Evolutionary conservation across 1,284 basidiomycete genomes (phyloP).

Genomic region (Trichosporon ovoides): DNA sequence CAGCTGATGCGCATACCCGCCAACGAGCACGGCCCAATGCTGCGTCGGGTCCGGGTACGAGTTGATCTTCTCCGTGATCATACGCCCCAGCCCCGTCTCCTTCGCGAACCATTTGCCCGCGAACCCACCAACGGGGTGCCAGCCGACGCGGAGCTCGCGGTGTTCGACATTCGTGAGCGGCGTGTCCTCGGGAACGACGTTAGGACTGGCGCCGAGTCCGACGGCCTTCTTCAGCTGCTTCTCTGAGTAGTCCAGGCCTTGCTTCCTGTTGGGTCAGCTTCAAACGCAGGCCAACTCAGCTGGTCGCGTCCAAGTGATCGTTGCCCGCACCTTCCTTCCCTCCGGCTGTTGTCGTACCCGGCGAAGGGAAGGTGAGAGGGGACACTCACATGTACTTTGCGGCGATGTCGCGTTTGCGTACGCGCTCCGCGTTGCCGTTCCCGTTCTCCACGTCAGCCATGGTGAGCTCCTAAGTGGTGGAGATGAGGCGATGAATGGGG

Average conservation of each 20-base stretch:
- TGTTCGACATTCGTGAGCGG: not conserved
- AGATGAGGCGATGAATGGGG: too few relatives aligned
- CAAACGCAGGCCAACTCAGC: too few relatives aligned
- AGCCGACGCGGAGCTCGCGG: slow-evolving; percentile 13
- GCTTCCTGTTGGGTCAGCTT: slow-evolving; percentile 2
- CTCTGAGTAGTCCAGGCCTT: slow-evolving; percentile 11
- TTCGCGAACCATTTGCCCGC: slow-evolving; percentile 21
- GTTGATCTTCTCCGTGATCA: slow-evolving; percentile 22
- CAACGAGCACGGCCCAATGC: slow-evolving; percentile 21
- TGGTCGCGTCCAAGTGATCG: too few relatives aligned
- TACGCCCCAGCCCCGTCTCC: slow-evolving; percentile 14
- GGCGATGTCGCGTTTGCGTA: slow-evolving; percentile 19
- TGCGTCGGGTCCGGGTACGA: slow-evolving; percentile 20
- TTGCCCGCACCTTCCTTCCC: too few relatives aligned
- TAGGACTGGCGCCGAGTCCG: slow-evolving; percentile 16
- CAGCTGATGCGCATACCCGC: slow-evolving; percentile 20
- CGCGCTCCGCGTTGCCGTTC: not conserved
- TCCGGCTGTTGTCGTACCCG: too few relatives aligned
- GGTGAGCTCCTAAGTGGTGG: not conserved
- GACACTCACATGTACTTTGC: slow-evolving; percentile 8
- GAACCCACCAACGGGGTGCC: slow-evolving; percentile 19
- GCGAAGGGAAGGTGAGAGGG: too few relatives aligned
- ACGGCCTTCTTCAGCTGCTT: slow-evolving; percentile 9
- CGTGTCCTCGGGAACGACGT: slow-evolving; percentile 10
- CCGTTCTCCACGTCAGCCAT: not conserved